A percentile compares a stretch with the other conserved stretches of the same genome.
Evolutionary conservation across 441 rosid genomes (phyloP).

Genomic region (Bruguiera hainesii): DNA sequence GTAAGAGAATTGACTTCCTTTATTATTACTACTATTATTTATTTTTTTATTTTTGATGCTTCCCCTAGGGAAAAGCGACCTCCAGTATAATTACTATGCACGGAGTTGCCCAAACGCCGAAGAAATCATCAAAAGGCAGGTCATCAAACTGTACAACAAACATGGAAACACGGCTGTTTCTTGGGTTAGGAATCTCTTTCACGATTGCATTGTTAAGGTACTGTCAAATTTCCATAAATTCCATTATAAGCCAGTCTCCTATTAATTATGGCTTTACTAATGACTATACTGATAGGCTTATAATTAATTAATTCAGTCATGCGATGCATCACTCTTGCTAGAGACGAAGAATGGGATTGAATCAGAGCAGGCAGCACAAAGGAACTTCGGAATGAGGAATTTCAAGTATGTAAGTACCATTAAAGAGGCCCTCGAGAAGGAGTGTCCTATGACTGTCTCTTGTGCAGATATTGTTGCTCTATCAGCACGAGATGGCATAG

Average conservation of each 20-base stretch:
- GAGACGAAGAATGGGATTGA: conserved; percentile 44
- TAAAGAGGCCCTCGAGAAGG: conserved; percentile 71
- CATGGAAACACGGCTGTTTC: conserved; percentile 91
- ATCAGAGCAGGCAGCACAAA: conserved; percentile 55
- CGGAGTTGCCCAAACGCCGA: conserved; percentile 76
- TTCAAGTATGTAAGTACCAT: conserved; percentile 69
- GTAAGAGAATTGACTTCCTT: background rate
- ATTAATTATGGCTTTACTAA: background rate
- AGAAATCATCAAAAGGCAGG: conserved; percentile 66
- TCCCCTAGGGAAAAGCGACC: conserved; percentile 46
- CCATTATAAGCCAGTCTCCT: background rate
- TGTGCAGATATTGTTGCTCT: conserved; percentile 85
- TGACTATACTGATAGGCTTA: background rate
- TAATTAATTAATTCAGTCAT: conserved; percentile 38
- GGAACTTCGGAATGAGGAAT: conserved; percentile 90
- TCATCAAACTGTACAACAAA: conserved; percentile 48
- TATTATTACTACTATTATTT: background rate
- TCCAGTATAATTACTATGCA: conserved; percentile 56
- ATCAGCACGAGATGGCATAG: conserved; percentile 83
- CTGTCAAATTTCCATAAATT: background rate
- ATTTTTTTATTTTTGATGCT: background rate
- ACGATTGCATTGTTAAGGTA: conserved; percentile 75
- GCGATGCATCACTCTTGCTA: conserved; percentile 76
- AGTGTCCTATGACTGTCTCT: conserved; percentile 77
- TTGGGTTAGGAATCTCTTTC: conserved; percentile 91